Base-by-base conservation (phyloP, 176 grass and related monocot species). In the Avena sativa region DNA sequence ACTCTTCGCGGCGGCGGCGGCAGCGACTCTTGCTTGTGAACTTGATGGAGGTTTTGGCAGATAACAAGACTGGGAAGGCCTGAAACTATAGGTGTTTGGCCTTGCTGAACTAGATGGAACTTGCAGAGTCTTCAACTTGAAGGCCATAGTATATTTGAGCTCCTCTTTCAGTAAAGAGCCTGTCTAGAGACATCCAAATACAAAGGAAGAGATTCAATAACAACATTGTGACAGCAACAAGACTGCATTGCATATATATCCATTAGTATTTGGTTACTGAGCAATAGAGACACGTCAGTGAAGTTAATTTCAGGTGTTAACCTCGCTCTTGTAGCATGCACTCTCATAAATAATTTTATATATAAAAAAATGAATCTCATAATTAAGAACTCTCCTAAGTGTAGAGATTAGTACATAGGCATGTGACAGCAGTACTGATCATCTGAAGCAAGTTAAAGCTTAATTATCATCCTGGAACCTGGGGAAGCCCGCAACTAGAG, bases 71-170 rank as follows among this genome's bases (percentile, higher is more conserved):
- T 26, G 71, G 1, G 49, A 32, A 38, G 67, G 23, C 16, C 7
- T 81, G 76, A 75, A 43, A 20, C 19, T 51, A 48, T 56, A 19
- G 53, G 2, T 68, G 68, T 15, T 59, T 58, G 76, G 68, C 49
- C 68, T 84, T 49, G 76, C 26, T 43, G 84, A 44, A 28, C 26
- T 84, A 7, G 49, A 68, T 81, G 89, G 26, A 51, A 52, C 68
- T 67, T 87, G 85, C 58, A 69, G 9, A 10, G 76, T 58, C 76
- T 74, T 91, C 4, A 91, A 70, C 76, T 74, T 91, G 7, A 91
- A 70, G 68, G 89, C 89, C 89, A 91, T 88, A 28, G 28, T 28
- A 55, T 84, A 32, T 71, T 1, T 64, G 19, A 59, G 1, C 2
- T n/a, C 11, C 4, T 10, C 13, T 81, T 68, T 34, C 48, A 15